These are phyloP conservation scores for Myxozyma neotropica DNA, from an alignment of 805 yeast species.

Conservation along the genomic window DNA sequence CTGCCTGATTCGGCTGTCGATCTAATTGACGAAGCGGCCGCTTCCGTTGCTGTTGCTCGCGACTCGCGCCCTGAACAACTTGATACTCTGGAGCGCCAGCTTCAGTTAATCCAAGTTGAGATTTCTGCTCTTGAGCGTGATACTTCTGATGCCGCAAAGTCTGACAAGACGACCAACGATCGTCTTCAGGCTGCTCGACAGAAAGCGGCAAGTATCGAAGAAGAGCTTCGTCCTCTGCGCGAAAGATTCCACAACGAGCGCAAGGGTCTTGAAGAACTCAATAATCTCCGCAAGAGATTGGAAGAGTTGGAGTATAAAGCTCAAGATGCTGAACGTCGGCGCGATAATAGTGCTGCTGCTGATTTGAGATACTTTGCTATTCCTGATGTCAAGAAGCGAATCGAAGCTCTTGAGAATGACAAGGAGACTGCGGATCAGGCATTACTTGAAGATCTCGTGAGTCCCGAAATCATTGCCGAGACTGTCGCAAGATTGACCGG, in stretches of 20 bases:
- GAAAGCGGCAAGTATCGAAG: slow-evolving; percentile 80
- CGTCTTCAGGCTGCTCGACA: slow-evolving; percentile 78
- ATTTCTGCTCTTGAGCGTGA: slow-evolving; percentile 97
- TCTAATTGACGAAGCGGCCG: slow-evolving; percentile 93
- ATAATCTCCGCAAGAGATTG: slow-evolving; percentile 80
- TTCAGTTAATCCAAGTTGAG: slow-evolving; percentile 90
- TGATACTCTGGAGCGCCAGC: slow-evolving; percentile 89
- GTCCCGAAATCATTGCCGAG: slow-evolving; percentile 90
- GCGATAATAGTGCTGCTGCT: slow-evolving; percentile 91
- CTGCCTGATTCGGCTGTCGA: slow-evolving; percentile 97
- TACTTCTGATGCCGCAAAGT: slow-evolving; percentile 64
- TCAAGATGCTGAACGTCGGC: slow-evolving; percentile 93
- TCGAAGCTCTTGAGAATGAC: slow-evolving; percentile 72
- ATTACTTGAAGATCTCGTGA: slow-evolving; percentile 86
- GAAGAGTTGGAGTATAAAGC: slow-evolving; percentile 95
- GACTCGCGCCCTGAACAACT: slow-evolving; percentile 97
- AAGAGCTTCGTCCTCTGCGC: slow-evolving; percentile 79
- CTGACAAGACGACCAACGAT: slow-evolving; percentile 75
- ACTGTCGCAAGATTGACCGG: slow-evolving; percentile 97
- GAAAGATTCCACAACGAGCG: slow-evolving; percentile 85
- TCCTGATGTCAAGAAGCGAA: slow-evolving; percentile 82
- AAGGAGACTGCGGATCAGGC: slow-evolving; percentile 67
- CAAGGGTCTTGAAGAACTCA: slow-evolving; percentile 87
- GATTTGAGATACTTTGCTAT: slow-evolving; percentile 96
- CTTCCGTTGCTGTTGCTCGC: slow-evolving; percentile 96